Base-by-base conservation (phyloP, 352 stramenopile species). In the Phytophthora uliginosa region DNA sequence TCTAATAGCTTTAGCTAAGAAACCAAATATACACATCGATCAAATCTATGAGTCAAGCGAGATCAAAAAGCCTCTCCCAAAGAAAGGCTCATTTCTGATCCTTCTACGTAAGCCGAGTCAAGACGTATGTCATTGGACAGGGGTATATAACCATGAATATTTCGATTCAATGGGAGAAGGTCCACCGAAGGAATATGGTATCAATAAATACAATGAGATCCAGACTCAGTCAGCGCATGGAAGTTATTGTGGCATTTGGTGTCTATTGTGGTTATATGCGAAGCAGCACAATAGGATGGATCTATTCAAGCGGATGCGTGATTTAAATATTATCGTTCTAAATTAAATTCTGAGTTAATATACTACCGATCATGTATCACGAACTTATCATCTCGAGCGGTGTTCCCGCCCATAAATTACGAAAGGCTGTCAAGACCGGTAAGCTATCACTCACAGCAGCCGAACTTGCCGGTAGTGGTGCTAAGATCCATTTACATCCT, bases 321-420 rank as follows among this genome's bases (percentile, higher is more conserved):
- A 47, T 55, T 13, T 63, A 20, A 53, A 63, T 54, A 38, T 53
- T 15, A 54, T 18, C 40, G 20, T 63, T 53, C 4, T 8, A 34
- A 8, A 34, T 34, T 34, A 34, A 8, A n/a, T 38, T 38, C 7
- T 54, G 9, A 36, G 8, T 38, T 38, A 38, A 18, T 34, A 20
- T 57, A 57, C 33, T 38, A 38, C n/a, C n/a, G n/a, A n/a, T n/a
- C n/a, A n/a, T 57, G 24, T 57, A 40, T 40, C 7, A 12, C 4
- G 51, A 57, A 57, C 9, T 54, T 10, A 34, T 18, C 0, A 33
- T 54, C 22, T 54, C 48, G 1, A 54, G 48, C 9, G 22, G 22
- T 33, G 12, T 54, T 33, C n/a, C 20, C 2, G 20, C 20, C 2
- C 20, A 7, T 4, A 54, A 54, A 7, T 7, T 54, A 5, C 22